A percentile compares a stretch with the other conserved stretches of the same genome.
These are phyloP conservation scores for Melastoma malabathricum DNA, from an alignment of 345 rosid genomes.

Conservation along the genomic window DNA sequence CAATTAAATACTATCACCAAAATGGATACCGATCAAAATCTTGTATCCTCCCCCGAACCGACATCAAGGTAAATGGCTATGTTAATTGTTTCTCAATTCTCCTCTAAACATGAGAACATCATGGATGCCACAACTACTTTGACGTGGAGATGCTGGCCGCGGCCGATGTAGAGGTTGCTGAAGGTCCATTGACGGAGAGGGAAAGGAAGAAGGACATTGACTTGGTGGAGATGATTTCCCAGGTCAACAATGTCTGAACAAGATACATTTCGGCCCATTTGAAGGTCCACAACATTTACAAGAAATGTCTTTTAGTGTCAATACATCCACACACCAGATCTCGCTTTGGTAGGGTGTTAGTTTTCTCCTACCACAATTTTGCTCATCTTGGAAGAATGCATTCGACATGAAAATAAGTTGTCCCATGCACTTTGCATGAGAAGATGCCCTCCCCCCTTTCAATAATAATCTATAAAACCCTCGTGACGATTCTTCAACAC, in stretches of 20 bases:
- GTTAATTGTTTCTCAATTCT: no score
- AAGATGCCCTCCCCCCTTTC: no score
- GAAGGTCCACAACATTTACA: no score
- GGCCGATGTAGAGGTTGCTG: conserved; percentile 1
- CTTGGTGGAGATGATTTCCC: conserved; percentile 49
- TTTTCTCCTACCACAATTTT: no score
- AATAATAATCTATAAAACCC: neutral
- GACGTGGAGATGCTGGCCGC: conserved; percentile 14
- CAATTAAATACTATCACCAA: neutral
- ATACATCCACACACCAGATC: no score
- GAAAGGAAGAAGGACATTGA: conserved; percentile 37
- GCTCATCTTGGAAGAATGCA: no score
- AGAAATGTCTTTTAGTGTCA: no score
- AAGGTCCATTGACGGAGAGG: conserved; percentile 7
- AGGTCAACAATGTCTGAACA: conserved; percentile 8
- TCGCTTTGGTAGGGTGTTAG: no score
- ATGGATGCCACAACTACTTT: neutral
- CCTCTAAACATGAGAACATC: conserved; percentile 5
- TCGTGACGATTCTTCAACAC: no score
- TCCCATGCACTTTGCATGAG: no score
- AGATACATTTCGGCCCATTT: neutral
- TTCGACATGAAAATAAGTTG: no score
- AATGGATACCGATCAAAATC: conserved; percentile 13
- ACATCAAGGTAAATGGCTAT: no score
- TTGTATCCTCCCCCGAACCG: conserved; percentile 1